Percentiles rank a stretch among this genome's conserved stretches.
These are phyloP conservation scores for Shiraia sp. DNA, from an alignment of 2,329 filamentous ascomycete genomes.

Conservation along the genomic window DNA sequence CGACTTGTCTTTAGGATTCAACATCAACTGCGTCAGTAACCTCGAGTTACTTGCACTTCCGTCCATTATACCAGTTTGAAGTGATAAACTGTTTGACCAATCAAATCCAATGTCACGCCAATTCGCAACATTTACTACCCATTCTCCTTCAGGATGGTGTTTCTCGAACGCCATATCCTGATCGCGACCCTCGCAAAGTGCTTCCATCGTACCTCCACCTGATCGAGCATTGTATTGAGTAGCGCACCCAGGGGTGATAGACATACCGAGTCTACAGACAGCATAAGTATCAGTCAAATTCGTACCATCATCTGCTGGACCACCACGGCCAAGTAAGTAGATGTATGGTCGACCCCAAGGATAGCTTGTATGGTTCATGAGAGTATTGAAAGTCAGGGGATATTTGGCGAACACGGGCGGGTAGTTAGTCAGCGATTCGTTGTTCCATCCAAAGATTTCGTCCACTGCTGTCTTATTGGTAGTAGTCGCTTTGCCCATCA, in stretches of 20 bases:
- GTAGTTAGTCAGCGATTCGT: conserved; percentile 55
- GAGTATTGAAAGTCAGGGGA: conserved; percentile 68
- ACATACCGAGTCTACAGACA: conserved; percentile 69
- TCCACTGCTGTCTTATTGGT: conserved; percentile 60
- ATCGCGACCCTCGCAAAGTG: conserved; percentile 62
- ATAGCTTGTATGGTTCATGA: conserved; percentile 43
- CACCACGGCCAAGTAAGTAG: conserved; percentile 62
- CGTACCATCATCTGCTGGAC: conserved; percentile 18
- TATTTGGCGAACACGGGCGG: conserved; percentile 50
- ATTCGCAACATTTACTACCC: conserved; percentile 52
- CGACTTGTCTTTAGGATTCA: conserved; percentile 27
- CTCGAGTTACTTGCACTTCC: conserved; percentile 50
- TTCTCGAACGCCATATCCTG: conserved; percentile 61
- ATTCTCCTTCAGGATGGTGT: conserved; percentile 58
- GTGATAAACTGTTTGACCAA: conserved; percentile 49
- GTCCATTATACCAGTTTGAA: conserved; percentile 50
- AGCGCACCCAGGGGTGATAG: conserved; percentile 67
- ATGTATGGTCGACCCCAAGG: conserved; percentile 56
- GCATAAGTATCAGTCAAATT: conserved; percentile 54
- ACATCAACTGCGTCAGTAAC: conserved; percentile 50
- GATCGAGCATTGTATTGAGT: conserved; percentile 56
- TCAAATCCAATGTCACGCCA: conserved; percentile 51
- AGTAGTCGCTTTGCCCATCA: conserved; percentile 26
- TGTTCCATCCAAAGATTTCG: conserved; percentile 70
- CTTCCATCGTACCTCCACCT: conserved; percentile 61